A percentile compares a stretch with the other conserved stretches of the same genome.
Conservation (phyloP, 495 filamentous ascomycete genomes). For the Chlorociboria aeruginascens region DNA sequence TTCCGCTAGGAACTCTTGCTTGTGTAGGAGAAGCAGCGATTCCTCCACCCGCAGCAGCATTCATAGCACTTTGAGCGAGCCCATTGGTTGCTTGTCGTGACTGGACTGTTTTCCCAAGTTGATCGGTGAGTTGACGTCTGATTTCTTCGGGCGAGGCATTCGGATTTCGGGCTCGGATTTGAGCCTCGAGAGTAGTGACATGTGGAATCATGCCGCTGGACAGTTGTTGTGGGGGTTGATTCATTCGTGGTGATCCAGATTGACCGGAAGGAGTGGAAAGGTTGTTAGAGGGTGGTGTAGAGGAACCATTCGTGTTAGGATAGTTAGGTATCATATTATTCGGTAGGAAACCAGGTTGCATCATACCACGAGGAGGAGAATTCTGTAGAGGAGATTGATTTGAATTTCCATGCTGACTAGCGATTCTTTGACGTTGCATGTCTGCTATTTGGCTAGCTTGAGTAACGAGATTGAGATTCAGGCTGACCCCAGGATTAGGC, state of each 20-base stretch:
- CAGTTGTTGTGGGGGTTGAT: conserved; percentile 24
- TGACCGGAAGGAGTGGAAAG: conserved; percentile 9
- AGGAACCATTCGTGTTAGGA: conserved; percentile 11
- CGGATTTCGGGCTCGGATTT: conserved; percentile 35
- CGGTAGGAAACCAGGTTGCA: conserved; percentile 9
- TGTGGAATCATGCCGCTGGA: conserved; percentile 14
- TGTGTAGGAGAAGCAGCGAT: conserved; percentile 23
- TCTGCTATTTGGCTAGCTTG: conserved; percentile 49
- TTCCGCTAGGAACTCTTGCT: conserved; percentile 28
- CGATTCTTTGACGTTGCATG: conserved; percentile 46
- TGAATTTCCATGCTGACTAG: conserved; percentile 39
- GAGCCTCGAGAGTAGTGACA: conserved; percentile 23
- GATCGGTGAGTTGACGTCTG: conserved; percentile 47
- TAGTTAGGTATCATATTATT: too few relatives aligned
- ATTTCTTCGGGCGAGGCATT: conserved; percentile 46
- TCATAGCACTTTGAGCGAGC: conserved; percentile 43
- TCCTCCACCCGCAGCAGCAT: conserved; percentile 36
- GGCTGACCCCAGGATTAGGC: conserved; percentile 42
- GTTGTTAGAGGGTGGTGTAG: conserved; percentile 8
- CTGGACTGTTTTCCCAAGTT: conserved; percentile 26
- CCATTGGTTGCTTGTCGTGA: conserved; percentile 24
- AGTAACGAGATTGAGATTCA: conserved; percentile 40
- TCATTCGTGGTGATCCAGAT: conserved; percentile 18
- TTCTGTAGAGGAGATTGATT: conserved; percentile 24
- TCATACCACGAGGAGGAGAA: conserved; percentile 26